phyloP scores from a whole-genome alignment of 2,329 filamentous ascomycete genomes.

The Fusarium ramigenum region DNA sequence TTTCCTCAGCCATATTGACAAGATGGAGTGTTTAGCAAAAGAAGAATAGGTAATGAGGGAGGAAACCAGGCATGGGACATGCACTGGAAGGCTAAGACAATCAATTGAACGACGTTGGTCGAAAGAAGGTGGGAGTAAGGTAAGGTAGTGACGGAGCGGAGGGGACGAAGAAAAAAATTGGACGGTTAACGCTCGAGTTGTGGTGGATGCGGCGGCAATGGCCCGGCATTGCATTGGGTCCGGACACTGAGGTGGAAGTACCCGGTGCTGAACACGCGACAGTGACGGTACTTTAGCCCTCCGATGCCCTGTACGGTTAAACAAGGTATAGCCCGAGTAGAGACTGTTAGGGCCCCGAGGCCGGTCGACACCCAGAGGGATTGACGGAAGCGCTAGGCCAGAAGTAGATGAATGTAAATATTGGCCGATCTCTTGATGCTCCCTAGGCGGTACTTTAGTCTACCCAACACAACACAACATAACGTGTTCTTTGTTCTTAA shows the following conservation, averaged over 20 bases:
- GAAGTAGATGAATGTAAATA: conserved; percentile 48
- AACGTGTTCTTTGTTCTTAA: not conserved
- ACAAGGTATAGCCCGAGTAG: conserved; percentile 30
- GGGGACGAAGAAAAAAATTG: conserved; percentile 44
- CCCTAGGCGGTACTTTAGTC: not conserved
- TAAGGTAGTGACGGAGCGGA: conserved; percentile 35
- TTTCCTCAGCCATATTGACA: conserved; percentile 48
- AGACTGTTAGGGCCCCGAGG: conserved; percentile 22
- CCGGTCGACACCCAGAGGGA: conserved; percentile 15
- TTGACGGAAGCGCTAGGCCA: conserved; percentile 36
- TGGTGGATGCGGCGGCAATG: conserved; percentile 42
- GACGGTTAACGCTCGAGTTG: conserved; percentile 27
- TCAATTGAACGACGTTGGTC: conserved; percentile 39
- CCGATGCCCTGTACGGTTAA: not conserved
- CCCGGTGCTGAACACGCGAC: conserved; percentile 20
- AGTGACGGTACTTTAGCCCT: conserved; percentile 23
- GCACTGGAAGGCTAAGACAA: conserved; percentile 38
- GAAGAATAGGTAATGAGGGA: conserved; percentile 23
- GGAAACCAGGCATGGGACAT: conserved; percentile 42
- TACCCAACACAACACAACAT: conserved; percentile 7
- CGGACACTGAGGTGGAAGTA: conserved; percentile 27
- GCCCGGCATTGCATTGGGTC: conserved; percentile 36
- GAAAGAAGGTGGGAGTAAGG: conserved; percentile 30
- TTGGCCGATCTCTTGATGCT: not conserved
- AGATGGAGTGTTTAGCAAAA: conserved; percentile 30